Evolutionary conservation across 305 asterid genomes (phyloP), one percentile per base, ranked within the genome.

Genomic region (Nicotiana rustica): DNA sequence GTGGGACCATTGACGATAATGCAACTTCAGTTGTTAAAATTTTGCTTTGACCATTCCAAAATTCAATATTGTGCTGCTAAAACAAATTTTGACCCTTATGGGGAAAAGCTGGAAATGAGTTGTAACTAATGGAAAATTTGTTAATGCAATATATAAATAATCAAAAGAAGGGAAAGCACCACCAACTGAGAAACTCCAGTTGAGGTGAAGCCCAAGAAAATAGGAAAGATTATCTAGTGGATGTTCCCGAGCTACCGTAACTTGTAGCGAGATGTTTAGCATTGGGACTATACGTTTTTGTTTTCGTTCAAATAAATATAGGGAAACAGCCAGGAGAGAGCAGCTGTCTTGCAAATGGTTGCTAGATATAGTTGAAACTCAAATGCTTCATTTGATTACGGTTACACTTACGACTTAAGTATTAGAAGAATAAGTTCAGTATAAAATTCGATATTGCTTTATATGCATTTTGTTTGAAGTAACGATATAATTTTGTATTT

Each of bases 271-370:
- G 0, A 35, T 35, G 6, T 35, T 47, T 47, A 14, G 18, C 65
- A 61, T 61, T 5, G 35, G 14, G 14, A 61, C 67, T 3, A 19
- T 38, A 38, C 1, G 44, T 4, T 61, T 61, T 31, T 19, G 35
- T 61, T 61, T 3, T 10, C 25, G 10, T 61, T 61, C 2, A 64
- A 64, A 64, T 1, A 25, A 2, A 25, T 64, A 65, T 29, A 36
- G 56, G 77, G 77, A 69, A 69, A 29, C 59, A 69, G 59, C 59
- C 2, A 18, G 21, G 57, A 69, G 77, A 10, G 41, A 65, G 12
- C 41, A 18, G 12, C 9, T 60, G 65, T 18, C 29, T 9, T 60
- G 65, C 3, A 4, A 10, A 38, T 4, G 33, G 55, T 47, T 47
- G 55, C 38, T 35, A 35, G 38, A 35, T 5, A 12, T 7, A 47